These are phyloP conservation scores for Paxillus rubicundulus DNA, from an alignment of 768 basidiomycete species.

Conservation along the genomic window DNA sequence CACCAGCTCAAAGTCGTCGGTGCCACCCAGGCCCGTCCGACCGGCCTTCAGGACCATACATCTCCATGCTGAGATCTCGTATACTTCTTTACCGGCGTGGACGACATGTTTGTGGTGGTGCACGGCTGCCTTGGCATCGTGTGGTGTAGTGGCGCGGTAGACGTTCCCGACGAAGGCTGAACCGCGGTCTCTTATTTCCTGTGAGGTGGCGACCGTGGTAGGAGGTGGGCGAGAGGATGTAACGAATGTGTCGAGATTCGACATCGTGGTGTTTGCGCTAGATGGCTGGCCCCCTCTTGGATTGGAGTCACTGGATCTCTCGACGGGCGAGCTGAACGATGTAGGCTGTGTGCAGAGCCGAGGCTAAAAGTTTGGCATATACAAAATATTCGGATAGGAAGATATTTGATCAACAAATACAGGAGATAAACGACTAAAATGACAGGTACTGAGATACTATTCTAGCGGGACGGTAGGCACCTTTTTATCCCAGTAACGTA, in stretches of 20 bases:
- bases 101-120: slow-evolving; percentile 55
- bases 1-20: slow-evolving; percentile 71
- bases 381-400: neutral
- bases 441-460: slow-evolving; percentile 5
- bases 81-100: slow-evolving; percentile 58
- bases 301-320: too few species aligned
- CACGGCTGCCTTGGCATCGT: slow-evolving; percentile 49
- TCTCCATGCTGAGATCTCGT: slow-evolving; percentile 78
- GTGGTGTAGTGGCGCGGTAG: slow-evolving; percentile 50
- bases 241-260: slow-evolving; percentile 56
- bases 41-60: slow-evolving; percentile 71
- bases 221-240: slow-evolving; percentile 43
- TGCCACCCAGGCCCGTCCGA: slow-evolving; percentile 61
- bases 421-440: slow-evolving; percentile 1
- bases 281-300: too few species aligned
- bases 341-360: neutral
- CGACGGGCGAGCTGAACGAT: neutral
- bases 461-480: neutral
- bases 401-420: neutral
- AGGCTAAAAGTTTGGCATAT: neutral
- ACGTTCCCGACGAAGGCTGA: slow-evolving; percentile 70
- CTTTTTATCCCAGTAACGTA: slow-evolving; percentile 1
- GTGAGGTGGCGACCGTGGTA: slow-evolving; percentile 53
- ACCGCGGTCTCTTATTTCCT: slow-evolving; percentile 72
- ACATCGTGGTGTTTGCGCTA: slow-evolving; percentile 7